Evolutionary conservation across 306 rosid species (phyloP).

Genomic region (Prunus armeniaca): DNA sequence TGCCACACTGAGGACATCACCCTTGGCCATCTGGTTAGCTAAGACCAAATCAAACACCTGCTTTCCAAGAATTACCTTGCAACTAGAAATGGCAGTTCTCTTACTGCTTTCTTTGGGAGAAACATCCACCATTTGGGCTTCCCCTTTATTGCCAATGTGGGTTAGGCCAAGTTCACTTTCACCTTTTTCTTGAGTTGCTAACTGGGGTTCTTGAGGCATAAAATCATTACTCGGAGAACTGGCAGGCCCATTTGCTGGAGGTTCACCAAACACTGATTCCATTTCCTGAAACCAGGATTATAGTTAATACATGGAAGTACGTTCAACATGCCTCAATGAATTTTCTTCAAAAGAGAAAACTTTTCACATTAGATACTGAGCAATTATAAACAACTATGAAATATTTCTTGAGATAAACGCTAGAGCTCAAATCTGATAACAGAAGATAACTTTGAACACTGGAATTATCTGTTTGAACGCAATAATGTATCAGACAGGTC

Average conservation of each 20-base stretch:
- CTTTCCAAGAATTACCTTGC: conserved; percentile 88
- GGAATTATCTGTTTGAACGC: neutral
- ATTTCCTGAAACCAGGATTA: conserved; percentile 56
- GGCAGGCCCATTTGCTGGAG: conserved; percentile 42
- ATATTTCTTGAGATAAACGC: neutral
- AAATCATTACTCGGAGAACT: conserved; percentile 33
- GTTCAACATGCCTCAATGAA: neutral
- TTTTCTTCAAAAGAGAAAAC: neutral
- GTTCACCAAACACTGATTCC: conserved; percentile 73
- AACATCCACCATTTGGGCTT: conserved; percentile 94
- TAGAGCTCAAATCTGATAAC: neutral
- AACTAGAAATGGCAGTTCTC: conserved; percentile 66
- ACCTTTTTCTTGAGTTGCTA: conserved; percentile 18
- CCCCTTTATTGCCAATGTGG: conserved; percentile 65
- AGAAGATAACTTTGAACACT: neutral
- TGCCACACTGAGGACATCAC: conserved; percentile 85
- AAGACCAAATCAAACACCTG: conserved; percentile 76
- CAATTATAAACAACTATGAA: neutral
- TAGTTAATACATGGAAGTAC: neutral
- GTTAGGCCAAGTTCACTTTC: conserved; percentile 46
- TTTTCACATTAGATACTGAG: neutral
- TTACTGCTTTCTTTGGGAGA: conserved; percentile 65
- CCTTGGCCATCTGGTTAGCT: conserved; percentile 67
- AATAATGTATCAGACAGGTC: neutral
- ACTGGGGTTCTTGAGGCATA: conserved; percentile 29